A percentile compares a stretch with the other conserved stretches of the same genome.
Conservation (phyloP, 2,329 filamentous ascomycete species). For the Ophiocordyceps camponoti-saundersi region DNA sequence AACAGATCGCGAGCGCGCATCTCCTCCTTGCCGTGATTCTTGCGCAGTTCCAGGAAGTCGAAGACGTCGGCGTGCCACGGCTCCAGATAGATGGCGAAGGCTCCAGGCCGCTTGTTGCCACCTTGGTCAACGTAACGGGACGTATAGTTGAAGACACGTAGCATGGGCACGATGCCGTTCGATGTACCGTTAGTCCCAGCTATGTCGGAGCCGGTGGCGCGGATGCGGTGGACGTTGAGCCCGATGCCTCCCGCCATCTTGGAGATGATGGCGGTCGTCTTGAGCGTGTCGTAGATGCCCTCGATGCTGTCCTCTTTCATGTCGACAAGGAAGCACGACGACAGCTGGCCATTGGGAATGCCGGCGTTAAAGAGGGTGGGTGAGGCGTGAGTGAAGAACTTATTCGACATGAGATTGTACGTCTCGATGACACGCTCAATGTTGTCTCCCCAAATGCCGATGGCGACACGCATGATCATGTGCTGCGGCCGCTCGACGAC, state of each 20-base stretch:
- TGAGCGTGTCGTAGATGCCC: constrained; percentile 96
- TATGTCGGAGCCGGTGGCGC: constrained; percentile 95
- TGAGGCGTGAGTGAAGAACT: constrained; percentile 96
- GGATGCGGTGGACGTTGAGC: constrained; percentile 89
- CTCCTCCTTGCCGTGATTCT: constrained; percentile 99
- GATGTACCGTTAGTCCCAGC: constrained; percentile 95
- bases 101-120: constrained; percentile 96
- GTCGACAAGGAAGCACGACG: constrained; percentile 96
- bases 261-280: constrained; percentile 99
- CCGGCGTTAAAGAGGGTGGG: constrained; percentile 97
- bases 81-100: constrained; percentile 97
- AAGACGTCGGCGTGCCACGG: constrained; percentile 98
- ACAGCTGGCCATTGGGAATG: constrained; percentile 84
- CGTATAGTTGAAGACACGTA: constrained; percentile 98
- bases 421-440: constrained; percentile 93
- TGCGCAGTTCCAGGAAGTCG: constrained; percentile 90
- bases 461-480: constrained; percentile 98
- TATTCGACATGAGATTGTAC: constrained; percentile 97
- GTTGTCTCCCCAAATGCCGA: constrained; percentile 90
- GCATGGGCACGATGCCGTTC: constrained; percentile 94
- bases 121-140: constrained; percentile 97
- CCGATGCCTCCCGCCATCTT: constrained; percentile 98
- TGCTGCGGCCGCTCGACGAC: constrained; percentile 95
- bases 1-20: constrained; percentile 93
- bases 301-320: constrained; percentile 99